Evolutionary conservation across 495 filamentous ascomycete species (phyloP).

Genomic region (Geoglossum glabrum): DNA sequence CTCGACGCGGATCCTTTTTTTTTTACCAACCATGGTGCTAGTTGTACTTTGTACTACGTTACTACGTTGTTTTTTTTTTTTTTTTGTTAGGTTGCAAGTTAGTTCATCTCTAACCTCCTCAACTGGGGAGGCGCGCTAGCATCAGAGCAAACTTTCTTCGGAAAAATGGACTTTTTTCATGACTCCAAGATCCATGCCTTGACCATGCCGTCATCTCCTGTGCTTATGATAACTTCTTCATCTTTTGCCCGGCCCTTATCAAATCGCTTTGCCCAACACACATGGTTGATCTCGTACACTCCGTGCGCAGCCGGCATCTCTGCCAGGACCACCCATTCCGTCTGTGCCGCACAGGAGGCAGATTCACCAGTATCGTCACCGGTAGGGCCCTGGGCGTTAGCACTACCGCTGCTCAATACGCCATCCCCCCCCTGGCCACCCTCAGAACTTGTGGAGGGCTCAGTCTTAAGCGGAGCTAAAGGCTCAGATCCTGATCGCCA

Average conservation of each 20-base stretch:
- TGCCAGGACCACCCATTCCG: constrained; percentile 48
- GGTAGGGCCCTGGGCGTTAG: background rate
- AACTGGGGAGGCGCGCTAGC: too few relatives aligned
- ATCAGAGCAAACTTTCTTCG: too few relatives aligned
- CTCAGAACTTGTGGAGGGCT: background rate
- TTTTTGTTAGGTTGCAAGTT: too few relatives aligned
- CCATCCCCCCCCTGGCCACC: background rate
- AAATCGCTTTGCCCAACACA: constrained; percentile 52
- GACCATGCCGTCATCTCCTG: constrained; percentile 63
- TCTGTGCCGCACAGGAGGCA: constrained; percentile 10
- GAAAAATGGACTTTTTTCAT: background rate
- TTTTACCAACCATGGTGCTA: too few relatives aligned
- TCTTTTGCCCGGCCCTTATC: constrained; percentile 23
- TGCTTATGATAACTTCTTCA: constrained; percentile 52
- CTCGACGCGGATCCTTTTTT: too few relatives aligned
- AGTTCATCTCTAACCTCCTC: too few relatives aligned
- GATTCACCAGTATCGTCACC: background rate
- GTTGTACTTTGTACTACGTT: too few relatives aligned
- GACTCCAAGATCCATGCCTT: constrained; percentile 41
- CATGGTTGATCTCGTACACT: constrained; percentile 83
- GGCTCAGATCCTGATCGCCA: constrained; percentile 1
- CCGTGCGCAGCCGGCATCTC: constrained; percentile 55
- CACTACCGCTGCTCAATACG: background rate
- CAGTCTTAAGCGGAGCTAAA: background rate
- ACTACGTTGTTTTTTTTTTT: too few relatives aligned